These are phyloP conservation scores for Chrysoporthe cubensis DNA, from an alignment of 2,329 filamentous ascomycete genomes.

Conservation along the genomic window DNA sequence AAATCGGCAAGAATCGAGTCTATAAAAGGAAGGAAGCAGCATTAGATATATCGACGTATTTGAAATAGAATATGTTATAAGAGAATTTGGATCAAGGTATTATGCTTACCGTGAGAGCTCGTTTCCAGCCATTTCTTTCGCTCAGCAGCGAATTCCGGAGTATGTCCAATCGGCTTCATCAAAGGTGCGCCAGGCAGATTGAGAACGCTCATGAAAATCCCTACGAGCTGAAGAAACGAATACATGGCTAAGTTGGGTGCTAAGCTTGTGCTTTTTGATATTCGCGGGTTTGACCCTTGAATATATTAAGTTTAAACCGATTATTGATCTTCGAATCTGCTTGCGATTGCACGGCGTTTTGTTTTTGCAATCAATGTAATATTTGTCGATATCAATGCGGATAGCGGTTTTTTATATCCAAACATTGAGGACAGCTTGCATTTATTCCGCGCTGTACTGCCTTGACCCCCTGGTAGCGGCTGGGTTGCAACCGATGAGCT, in stretches of 20 bases:
- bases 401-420: not conserved
- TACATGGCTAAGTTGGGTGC: not conserved
- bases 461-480: not conserved
- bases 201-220: too few relatives aligned
- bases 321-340: not conserved
- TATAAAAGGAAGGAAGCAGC: too few relatives aligned
- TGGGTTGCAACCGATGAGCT: not conserved
- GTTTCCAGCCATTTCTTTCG: too few relatives aligned
- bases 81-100: too few relatives aligned
- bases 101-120: too few relatives aligned
- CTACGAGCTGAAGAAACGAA: not conserved
- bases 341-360: not conserved
- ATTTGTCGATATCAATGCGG: not conserved
- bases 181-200: too few relatives aligned
- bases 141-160: too few relatives aligned
- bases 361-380: not conserved
- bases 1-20: too few relatives aligned
- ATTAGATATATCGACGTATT: too few relatives aligned
- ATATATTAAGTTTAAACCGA: not conserved
- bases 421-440: not conserved
- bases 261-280: not conserved
- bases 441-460: not conserved
- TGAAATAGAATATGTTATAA: too few relatives aligned
- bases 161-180: too few relatives aligned
- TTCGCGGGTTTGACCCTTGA: not conserved